Base-by-base conservation (phyloP, 192 early-diverging fungal genomes). In the Coemansia sp. region DNA sequence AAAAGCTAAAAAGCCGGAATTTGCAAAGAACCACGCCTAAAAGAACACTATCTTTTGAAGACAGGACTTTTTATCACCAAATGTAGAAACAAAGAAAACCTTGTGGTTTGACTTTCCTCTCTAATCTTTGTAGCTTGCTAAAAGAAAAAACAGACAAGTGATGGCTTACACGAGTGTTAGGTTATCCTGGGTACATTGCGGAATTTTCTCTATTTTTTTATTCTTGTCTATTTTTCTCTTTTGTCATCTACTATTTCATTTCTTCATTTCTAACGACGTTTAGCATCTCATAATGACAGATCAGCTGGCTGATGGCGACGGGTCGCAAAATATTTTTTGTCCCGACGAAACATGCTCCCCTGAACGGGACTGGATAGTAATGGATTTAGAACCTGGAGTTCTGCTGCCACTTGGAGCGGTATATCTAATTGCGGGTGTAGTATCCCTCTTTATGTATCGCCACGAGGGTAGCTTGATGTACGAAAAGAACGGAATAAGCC, bases 331-430 rank as follows among this genome's bases (percentile, higher is more conserved):
- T n/a, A 35, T 57, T 14, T 36, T 17, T 19, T 57, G 55, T 57
- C 55, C 33, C 11, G 55, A 57, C 55, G 19, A 57, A 35, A 57
- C 55, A 8, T 57, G 55, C n/a, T 9, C 32, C 15, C 15, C 55
- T 34, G 55, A 33, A 11, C 29, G 33, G 34, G 55, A 57, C 33
- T 57, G 34, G 55, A 17, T 57, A 34, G 55, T 57, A 34, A 35
- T 19, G 55, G 34, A 57, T 10, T 9, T 36, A 10, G 29, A 14
- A 17, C 55, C 55, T 19, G 23, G 29, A n/a, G 34, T 57, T 36
- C 9, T 57, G 15, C 55, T 57, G 33, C 32, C 55, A 14, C 55
- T 57, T 10, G 55, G 55, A 35, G 9, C 23, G 1, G 17, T 35
- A 17, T 36, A 4, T 34, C 25, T 57, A 13, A 9, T 25, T 25